Evolutionary conservation across 768 basidiomycete species (phyloP).

Genomic region (Suillus paluster): DNA sequence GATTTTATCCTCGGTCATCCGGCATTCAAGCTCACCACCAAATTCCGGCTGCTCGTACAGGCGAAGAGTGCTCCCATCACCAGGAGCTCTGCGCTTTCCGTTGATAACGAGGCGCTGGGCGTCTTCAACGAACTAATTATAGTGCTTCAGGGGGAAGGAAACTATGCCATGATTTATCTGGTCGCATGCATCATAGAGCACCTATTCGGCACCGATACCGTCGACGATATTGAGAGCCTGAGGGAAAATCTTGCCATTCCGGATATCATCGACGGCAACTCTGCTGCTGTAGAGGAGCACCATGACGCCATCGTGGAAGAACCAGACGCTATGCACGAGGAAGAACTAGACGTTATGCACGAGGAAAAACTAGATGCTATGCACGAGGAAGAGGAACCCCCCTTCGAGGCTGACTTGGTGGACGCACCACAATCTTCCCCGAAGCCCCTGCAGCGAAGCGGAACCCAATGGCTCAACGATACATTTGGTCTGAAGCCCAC

Average conservation of each 20-base stretch:
- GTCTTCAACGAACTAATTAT: slow-evolving; percentile 64
- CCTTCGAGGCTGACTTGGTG: slow-evolving; percentile 21
- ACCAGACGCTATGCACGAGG: slow-evolving; percentile 24
- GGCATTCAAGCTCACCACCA: slow-evolving; percentile 80
- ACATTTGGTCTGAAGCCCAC: slow-evolving; percentile 35
- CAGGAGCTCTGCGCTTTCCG: slow-evolving; percentile 64
- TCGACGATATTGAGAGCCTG: slow-evolving; percentile 74
- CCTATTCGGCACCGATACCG: slow-evolving; percentile 82
- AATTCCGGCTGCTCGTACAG: slow-evolving; percentile 82
- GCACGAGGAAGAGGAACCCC: slow-evolving; percentile 23
- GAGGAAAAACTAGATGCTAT: slow-evolving; percentile 29
- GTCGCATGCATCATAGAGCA: slow-evolving; percentile 88
- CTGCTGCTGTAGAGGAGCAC: slow-evolving; percentile 26
- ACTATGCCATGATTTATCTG: slow-evolving; percentile 77
- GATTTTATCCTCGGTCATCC: slow-evolving; percentile 68
- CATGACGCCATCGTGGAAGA: slow-evolving; percentile 24
- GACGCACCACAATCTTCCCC: slow-evolving; percentile 9
- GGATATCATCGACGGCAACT: slow-evolving; percentile 74
- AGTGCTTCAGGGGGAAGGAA: slow-evolving; percentile 68
- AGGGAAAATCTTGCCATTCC: slow-evolving; percentile 57
- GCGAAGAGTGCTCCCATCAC: slow-evolving; percentile 73
- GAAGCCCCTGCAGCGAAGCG: slow-evolving; percentile 28
- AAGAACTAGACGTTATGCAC: slow-evolving; percentile 18
- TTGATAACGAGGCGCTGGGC: slow-evolving; percentile 68
- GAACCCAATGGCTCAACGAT: slow-evolving; percentile 38